phyloP scores from a whole-genome alignment of 2,329 filamentous ascomycete genomes.

The Cryphonectria radicalis region DNA sequence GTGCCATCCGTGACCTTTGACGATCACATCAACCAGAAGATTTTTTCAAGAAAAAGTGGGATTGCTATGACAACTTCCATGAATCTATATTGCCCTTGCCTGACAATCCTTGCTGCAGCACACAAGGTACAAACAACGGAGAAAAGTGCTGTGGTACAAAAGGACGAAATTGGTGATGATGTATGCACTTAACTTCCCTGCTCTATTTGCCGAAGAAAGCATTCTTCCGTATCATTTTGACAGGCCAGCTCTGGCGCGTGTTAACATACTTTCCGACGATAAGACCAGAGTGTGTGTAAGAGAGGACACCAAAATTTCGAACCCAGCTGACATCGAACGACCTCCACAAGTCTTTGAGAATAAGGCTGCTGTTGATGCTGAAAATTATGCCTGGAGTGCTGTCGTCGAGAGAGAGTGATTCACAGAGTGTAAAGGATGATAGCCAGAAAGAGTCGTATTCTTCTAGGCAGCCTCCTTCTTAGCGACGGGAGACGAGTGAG shows the following conservation, averaged over 20 bases:
- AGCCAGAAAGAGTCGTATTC: constrained; percentile 33
- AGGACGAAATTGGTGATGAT: constrained; percentile 28
- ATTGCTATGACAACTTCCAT: constrained; percentile 28
- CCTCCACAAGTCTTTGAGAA: constrained; percentile 27
- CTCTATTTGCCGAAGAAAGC: constrained; percentile 29
- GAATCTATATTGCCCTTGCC: constrained; percentile 28
- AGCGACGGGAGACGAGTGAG: constrained; percentile 56
- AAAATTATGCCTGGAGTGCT: constrained; percentile 29
- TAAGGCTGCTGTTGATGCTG: constrained; percentile 29
- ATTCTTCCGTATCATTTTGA: constrained; percentile 25
- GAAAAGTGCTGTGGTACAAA: constrained; percentile 30
- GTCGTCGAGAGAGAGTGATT: constrained; percentile 28
- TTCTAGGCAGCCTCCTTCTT: constrained; percentile 46
- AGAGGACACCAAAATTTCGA: constrained; percentile 29
- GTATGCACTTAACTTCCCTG: constrained; percentile 27
- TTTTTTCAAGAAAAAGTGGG: background rate
- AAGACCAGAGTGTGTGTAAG: constrained; percentile 29
- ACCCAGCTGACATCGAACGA: constrained; percentile 31
- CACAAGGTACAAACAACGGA: constrained; percentile 28
- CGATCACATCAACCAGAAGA: background rate
- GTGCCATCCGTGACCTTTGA: background rate
- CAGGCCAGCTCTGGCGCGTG: constrained; percentile 26
- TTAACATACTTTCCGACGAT: constrained; percentile 29
- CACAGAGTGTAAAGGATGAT: constrained; percentile 31
- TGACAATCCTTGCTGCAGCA: constrained; percentile 24